phyloP scores from a whole-genome alignment of 305 asterid species.

The Stenogyne calaminthoides region DNA sequence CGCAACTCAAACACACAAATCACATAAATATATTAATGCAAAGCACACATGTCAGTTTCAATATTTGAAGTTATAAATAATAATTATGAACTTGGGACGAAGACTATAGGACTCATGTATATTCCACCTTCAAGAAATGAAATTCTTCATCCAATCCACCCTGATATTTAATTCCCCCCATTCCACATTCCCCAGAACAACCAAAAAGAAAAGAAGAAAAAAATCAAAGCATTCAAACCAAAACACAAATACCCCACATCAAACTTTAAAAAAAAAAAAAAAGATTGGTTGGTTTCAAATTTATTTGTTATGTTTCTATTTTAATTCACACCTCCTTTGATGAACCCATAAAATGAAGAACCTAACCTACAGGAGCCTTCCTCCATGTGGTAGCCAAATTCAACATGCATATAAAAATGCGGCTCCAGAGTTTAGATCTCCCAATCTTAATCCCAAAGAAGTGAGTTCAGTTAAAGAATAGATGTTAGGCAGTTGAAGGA shows the following conservation, averaged over 20 bases:
- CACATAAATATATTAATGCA: background rate
- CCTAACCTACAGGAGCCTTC: background rate
- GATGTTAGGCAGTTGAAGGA: background rate
- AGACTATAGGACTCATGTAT: background rate
- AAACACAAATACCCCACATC: background rate
- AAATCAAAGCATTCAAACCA: background rate
- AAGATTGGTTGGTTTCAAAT: background rate
- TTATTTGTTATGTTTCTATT: background rate
- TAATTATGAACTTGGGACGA: background rate
- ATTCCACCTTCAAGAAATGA: slow-evolving; percentile 5
- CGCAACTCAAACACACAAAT: background rate
- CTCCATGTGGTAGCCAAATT: background rate
- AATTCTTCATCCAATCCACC: background rate
- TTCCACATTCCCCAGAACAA: background rate
- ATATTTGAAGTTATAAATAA: background rate
- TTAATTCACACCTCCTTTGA: background rate
- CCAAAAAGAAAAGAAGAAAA: background rate
- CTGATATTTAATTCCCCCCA: background rate
- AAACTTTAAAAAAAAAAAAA: background rate
- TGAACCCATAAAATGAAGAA: background rate
- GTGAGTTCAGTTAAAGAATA: background rate
- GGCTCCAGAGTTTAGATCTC: slow-evolving; percentile 1
- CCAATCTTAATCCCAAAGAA: background rate
- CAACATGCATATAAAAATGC: background rate
- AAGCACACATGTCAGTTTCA: background rate